Evolutionary conservation across 805 yeast species (phyloP), one percentile per base, ranked within the genome.

Genomic region (Starmerella tilneyi): DNA sequence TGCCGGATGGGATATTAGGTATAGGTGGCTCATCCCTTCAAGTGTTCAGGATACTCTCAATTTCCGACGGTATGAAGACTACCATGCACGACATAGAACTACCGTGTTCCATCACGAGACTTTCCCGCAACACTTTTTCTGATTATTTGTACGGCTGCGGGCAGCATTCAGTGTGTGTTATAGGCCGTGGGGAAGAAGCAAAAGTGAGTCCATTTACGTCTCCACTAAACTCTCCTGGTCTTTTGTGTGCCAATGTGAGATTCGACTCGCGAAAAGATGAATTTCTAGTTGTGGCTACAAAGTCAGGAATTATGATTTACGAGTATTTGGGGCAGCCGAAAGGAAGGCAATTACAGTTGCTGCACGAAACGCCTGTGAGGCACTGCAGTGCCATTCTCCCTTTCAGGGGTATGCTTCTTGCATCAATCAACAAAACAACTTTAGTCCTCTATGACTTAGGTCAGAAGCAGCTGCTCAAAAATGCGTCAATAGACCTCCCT

Each of bases 401-500:
- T 9, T 84, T 84, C 59, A 71, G 73, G 40, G 83, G 79, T 0
- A 70, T 69, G 48, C 58, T 86, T 1, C 60, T 86, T 1, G 79
- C 73, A 1, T 88, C 84, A 0, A 53, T 75, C 40, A 72, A 70
- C 0, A 67, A 71, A 35, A 41, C 28, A 5, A 13, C 32, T 1
- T 20, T 43, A 8, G 36, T 49, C 4, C 63, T 40, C 54, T 89
- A 39, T 63, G 88, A 79, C 22, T 51, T 85, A 23, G 98, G 98
- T 2, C 69, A 70, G 55, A 82, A 80, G 52, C 96, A 88, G 57
- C 65, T 89, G 30, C 66, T 92, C 46, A 71, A 80, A 46, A 84
- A 83, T 59, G 67, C 81, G 0, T 72, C 78, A 6, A 59, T 73
- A 2, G 60, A 56, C 4, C 52, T 81, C 8, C 62, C 64, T 2